A percentile compares a stretch with the other conserved stretches of the same genome.
Conservation (phyloP, 1,284 basidiomycete species). For the Fomitopsis palustris region DNA sequence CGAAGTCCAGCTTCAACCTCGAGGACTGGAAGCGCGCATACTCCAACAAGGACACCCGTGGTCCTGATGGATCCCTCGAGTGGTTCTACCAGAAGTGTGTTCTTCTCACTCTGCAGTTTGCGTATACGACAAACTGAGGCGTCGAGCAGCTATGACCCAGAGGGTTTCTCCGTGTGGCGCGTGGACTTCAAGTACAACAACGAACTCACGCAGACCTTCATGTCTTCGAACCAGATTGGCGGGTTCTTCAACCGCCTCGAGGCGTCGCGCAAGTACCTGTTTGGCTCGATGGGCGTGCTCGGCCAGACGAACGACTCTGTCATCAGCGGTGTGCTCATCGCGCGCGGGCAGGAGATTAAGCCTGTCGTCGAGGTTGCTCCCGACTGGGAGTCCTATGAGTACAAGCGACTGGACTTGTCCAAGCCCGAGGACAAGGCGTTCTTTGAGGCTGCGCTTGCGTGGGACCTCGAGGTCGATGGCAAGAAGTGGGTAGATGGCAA, state of each 20-base stretch:
- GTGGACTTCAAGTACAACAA: conserved; percentile 97
- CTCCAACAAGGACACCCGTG: conserved; percentile 95
- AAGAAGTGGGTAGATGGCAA: conserved; percentile 88
- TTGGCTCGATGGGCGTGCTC: conserved; percentile 90
- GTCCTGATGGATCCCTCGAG: conserved; percentile 67
- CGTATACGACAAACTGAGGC: conserved; percentile 1
- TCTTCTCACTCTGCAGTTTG: not conserved
- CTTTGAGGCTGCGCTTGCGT: conserved; percentile 88
- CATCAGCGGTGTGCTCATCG: conserved; percentile 80
- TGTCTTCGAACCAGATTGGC: conserved; percentile 87
- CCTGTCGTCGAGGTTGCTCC: conserved; percentile 83
- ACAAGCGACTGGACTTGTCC: conserved; percentile 67
- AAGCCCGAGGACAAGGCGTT: conserved; percentile 78
- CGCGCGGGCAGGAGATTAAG: conserved; percentile 72
- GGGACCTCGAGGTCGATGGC: conserved; percentile 84
- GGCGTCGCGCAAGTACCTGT: conserved; percentile 92
- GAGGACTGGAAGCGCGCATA: conserved; percentile 99
- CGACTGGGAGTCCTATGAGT: conserved; percentile 89
- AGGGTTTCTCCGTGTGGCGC: conserved; percentile 90
- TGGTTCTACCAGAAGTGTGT: conserved; percentile 90
- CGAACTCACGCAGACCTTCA: conserved; percentile 91
- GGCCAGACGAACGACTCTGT: conserved; percentile 75
- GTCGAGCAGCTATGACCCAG: conserved; percentile 74
- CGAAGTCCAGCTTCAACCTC: conserved; percentile 91
- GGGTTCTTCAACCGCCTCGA: conserved; percentile 98